Evolutionary conservation across 2,329 filamentous ascomycete species (phyloP), one percentile per base, ranked within the genome.

Genomic region (Balansia obtecta): DNA sequence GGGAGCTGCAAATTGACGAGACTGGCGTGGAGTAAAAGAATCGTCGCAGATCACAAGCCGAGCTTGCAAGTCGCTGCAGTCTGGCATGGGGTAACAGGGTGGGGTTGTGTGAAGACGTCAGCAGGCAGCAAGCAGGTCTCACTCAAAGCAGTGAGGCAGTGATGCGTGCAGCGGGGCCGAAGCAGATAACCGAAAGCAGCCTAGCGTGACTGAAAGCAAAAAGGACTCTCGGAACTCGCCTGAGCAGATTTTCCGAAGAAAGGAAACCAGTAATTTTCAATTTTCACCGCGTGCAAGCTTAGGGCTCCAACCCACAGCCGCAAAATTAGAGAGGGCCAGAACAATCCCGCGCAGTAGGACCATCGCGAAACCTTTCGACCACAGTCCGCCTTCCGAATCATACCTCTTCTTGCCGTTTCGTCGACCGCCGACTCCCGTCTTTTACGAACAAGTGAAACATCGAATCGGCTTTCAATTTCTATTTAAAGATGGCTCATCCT

Each of bases 401-500:
- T 46, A 44, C 51, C 55, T 48, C 48, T 39, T 47, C 38, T 45
- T 45, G 48, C 48, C 42, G 40, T 50, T 54, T 46, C 46, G 44
- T 51, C 54, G 51, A 53, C 54, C 58, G 51, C 57, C 58, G 56
- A 60, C 58, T 63, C 61, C 60, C 62, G 56, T 58, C 58, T 56
- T 55, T 58, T 27, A 27, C 27, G 27, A 8, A 9, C 18, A 32
- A 47, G 20, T 22, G 18, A 47, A 47, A 18, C 60, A 61, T 43
- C 30, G 33, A 48, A 46, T 51, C 46, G 48, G 56, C 45, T 50
- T 49, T 37, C 37, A 16, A 51, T 38, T n/a, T n/a, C 60, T 60
- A 55, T 65, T 67, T 68, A 74, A 80, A 71, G 60, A 80, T 80
- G 77, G 75, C 77, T 71, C 70, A 73, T 66, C 73, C 76, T 61